These are phyloP conservation scores for Parachaetomium inaequale DNA, from an alignment of 495 filamentous ascomycete species.

Conservation along the genomic window DNA sequence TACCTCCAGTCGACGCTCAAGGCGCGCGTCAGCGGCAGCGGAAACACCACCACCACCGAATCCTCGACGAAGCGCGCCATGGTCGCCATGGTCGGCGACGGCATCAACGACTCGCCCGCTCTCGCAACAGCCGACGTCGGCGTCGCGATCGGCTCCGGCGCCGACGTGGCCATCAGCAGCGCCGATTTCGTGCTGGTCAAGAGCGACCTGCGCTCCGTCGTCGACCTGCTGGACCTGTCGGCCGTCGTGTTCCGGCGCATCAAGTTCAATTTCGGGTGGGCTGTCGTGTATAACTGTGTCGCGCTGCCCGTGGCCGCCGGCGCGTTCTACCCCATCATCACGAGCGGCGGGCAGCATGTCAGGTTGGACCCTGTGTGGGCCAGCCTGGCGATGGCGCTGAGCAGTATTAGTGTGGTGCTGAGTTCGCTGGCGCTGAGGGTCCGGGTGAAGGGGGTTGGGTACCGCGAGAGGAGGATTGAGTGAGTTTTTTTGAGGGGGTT, in stretches of 20 bases:
- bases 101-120: conserved; percentile 85
- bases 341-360: conserved; percentile 47
- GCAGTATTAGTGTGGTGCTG: conserved; percentile 73
- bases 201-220: conserved; percentile 62
- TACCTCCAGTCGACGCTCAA: conserved; percentile 64
- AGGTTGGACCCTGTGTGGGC: conserved; percentile 80
- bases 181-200: conserved; percentile 84
- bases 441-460: conserved; percentile 46
- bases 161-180: conserved; percentile 78
- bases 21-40: conserved; percentile 26
- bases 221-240: conserved; percentile 70
- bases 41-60: too few relatives aligned
- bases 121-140: conserved; percentile 76
- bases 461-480: conserved; percentile 35
- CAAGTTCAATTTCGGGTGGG: conserved; percentile 86
- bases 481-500: neutral
- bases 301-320: conserved; percentile 84
- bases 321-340: conserved; percentile 64
- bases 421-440: conserved; percentile 67
- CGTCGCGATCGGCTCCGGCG: conserved; percentile 78
- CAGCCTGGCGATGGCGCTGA: conserved; percentile 79
- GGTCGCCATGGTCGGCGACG: conserved; percentile 68
- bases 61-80: conserved; percentile 36
- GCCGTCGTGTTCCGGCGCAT: conserved; percentile 71
- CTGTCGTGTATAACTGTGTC: conserved; percentile 75